Conservation (phyloP, 495 filamentous ascomycete genomes). For the Tuber aestivum region DNA sequence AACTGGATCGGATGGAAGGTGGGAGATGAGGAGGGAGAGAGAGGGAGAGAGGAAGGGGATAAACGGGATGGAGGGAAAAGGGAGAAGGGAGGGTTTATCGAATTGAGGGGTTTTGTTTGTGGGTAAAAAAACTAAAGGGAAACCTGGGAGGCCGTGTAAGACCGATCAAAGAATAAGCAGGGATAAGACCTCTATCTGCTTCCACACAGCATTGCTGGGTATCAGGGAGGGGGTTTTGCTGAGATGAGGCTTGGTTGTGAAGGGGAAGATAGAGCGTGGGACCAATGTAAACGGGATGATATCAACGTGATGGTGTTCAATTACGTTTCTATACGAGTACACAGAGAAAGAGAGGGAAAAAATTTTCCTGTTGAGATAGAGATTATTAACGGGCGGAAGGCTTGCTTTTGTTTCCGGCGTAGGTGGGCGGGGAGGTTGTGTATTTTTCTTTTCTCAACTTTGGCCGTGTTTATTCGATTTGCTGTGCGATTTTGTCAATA, state of each 20-base stretch:
- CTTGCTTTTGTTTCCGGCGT: not conserved
- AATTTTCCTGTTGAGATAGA: not conserved
- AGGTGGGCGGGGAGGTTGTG: not conserved
- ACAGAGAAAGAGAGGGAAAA: not conserved
- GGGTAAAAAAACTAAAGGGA: constrained; percentile 25
- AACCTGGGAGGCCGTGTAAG: not conserved
- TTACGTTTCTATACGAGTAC: not conserved
- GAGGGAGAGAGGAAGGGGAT: too few relatives aligned
- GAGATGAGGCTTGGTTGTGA: not conserved
- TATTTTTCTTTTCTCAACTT: constrained; percentile 20
- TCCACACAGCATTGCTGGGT: not conserved
- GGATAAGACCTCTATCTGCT: not conserved
- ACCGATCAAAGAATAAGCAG: not conserved
- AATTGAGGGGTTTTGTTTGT: constrained; percentile 20
- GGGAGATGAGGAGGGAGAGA: constrained; percentile 2
- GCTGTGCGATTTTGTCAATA: not conserved
- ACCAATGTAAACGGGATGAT: not conserved
- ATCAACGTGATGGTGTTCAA: constrained; percentile 1
- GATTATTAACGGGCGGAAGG: not conserved
- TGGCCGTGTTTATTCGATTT: not conserved
- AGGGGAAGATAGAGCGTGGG: not conserved
- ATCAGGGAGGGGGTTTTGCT: not conserved
- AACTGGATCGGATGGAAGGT: not conserved
- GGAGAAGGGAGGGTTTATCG: not conserved
- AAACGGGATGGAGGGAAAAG: not conserved